phyloP scores from a whole-genome alignment of 495 filamentous ascomycete genomes.

The Podospora australis region DNA sequence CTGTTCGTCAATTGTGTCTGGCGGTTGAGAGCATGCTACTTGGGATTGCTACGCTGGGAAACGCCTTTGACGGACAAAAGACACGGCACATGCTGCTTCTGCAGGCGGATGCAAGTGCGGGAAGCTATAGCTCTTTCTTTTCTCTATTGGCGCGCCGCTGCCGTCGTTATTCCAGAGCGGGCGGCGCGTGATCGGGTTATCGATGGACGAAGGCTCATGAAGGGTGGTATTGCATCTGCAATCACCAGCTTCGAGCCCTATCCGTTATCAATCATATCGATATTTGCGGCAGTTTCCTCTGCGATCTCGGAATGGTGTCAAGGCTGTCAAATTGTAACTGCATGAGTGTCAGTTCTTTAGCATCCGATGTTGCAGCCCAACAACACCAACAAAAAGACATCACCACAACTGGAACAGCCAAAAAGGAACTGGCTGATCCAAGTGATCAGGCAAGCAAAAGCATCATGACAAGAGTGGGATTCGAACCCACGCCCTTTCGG shows the following conservation, averaged over 20 bases:
- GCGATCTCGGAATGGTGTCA: constrained; percentile 9
- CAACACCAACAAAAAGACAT: too few species aligned
- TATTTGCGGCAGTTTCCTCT: constrained; percentile 9
- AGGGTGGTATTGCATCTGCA: constrained; percentile 8
- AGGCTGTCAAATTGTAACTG: too few species aligned
- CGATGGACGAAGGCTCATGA: constrained; percentile 7
- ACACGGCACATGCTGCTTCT: neutral
- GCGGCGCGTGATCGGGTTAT: constrained; percentile 14
- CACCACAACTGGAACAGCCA: neutral
- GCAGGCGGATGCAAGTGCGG: neutral
- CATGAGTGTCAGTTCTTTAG: too few species aligned
- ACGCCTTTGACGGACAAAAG: too few species aligned
- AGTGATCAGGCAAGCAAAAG: neutral
- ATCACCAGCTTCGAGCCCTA: neutral
- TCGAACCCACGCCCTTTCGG: constrained; percentile 31
- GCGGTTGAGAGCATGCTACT: too few species aligned
- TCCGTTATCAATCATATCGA: neutral
- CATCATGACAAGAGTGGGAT: constrained; percentile 28
- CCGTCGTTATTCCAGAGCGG: too few species aligned
- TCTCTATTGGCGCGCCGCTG: too few species aligned
- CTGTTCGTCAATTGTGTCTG: too few species aligned
- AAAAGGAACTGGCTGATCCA: neutral
- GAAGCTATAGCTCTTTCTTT: constrained; percentile 3
- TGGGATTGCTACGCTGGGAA: too few species aligned
- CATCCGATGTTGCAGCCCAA: too few species aligned